A percentile compares a stretch with the other conserved stretches of the same genome.
Evolutionary conservation across 495 filamentous ascomycete genomes (phyloP).

Genomic region (Gamarada debralockiae): DNA sequence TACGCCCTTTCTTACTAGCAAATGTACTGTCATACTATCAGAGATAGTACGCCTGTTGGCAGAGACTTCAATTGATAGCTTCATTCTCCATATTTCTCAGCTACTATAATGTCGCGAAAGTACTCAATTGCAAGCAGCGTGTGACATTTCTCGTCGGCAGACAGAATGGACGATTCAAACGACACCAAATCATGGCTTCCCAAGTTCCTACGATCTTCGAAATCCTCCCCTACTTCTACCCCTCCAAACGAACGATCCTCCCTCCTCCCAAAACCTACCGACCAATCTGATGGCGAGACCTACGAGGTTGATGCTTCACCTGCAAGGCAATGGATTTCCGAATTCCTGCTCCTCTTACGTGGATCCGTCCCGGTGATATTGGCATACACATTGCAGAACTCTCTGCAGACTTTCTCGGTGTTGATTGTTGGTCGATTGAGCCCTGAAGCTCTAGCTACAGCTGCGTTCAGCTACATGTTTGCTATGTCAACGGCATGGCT

Average conservation of each 20-base stretch:
- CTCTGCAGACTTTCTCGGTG: conserved; percentile 80
- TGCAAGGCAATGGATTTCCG: conserved; percentile 40
- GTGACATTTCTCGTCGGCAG: not conserved
- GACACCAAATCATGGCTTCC: conserved; percentile 22
- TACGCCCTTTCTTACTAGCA: too few relatives aligned
- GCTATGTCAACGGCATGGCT: conserved; percentile 90
- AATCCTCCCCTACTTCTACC: not conserved
- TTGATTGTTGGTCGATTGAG: conserved; percentile 79
- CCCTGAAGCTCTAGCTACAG: conserved; percentile 75
- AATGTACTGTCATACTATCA: conserved; percentile 7
- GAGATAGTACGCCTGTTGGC: conserved; percentile 4
- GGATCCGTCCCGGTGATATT: conserved; percentile 78
- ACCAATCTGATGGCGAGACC: conserved; percentile 11
- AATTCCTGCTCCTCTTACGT: conserved; percentile 66
- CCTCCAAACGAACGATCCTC: conserved; percentile 1
- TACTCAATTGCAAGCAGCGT: not conserved
- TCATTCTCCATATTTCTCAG: not conserved
- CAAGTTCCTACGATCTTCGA: conserved; percentile 14
- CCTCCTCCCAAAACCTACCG: not conserved
- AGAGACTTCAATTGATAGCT: not conserved
- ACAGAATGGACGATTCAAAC: conserved; percentile 12
- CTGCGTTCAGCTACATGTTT: conserved; percentile 92
- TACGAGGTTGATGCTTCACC: conserved; percentile 19
- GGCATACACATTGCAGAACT: conserved; percentile 87
- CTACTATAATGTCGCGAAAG: not conserved